phyloP scores from a whole-genome alignment of 768 basidiomycete genomes.

The Hericium erinaceus region DNA sequence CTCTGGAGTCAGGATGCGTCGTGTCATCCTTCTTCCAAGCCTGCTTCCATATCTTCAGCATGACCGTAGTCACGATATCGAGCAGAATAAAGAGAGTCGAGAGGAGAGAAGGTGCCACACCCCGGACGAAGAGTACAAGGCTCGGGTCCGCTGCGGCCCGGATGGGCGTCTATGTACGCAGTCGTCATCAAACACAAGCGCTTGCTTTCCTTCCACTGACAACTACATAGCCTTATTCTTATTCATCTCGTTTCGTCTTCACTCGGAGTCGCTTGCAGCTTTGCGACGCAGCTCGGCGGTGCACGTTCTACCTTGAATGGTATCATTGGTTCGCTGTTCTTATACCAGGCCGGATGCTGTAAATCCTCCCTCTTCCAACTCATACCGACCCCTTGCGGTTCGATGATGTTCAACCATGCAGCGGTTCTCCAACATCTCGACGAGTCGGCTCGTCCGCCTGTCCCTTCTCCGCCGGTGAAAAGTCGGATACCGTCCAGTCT shows the following conservation, averaged over 20 bases:
- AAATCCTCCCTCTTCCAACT: not conserved
- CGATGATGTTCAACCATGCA: constrained; percentile 10
- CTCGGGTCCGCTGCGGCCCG: no score
- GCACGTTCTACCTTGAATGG: no score
- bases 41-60: constrained; percentile 45
- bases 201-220: no score
- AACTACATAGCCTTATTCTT: no score
- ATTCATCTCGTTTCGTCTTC: no score
- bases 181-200: no score
- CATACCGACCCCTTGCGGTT: not conserved
- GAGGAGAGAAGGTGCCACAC: no score
- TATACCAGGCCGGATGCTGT: not conserved
- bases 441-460: not conserved
- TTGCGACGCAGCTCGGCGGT: no score
- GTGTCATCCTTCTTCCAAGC: constrained; percentile 33
- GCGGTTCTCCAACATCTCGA: constrained; percentile 9
- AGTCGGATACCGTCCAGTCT: constrained; percentile 37
- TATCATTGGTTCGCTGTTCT: no score
- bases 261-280: no score
- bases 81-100: constrained; percentile 30
- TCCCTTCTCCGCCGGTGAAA: constrained; percentile 17
- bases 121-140: no score
- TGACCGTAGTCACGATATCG: constrained; percentile 11
- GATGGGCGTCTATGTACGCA: no score
- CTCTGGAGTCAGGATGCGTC: constrained; percentile 2